phyloP scores from a whole-genome alignment of 2,329 filamentous ascomycete genomes.

The Verticillium nonalfalfae region DNA sequence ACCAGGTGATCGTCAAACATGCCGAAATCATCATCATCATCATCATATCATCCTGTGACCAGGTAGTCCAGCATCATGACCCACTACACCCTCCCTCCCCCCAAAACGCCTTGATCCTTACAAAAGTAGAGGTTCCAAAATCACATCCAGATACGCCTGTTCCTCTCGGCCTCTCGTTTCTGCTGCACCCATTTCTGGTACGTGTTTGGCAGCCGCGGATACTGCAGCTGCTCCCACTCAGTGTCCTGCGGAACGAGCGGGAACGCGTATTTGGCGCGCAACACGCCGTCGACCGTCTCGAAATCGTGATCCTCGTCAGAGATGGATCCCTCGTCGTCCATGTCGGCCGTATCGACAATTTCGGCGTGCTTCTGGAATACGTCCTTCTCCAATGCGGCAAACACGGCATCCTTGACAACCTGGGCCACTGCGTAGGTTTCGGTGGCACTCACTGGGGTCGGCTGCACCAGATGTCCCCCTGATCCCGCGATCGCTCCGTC shows the following conservation, averaged over 20 bases:
- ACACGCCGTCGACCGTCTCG: conserved; percentile 9
- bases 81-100: neutral
- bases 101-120: neutral
- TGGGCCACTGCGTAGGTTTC: neutral
- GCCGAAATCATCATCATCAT: too few species aligned
- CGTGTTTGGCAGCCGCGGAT: conserved; percentile 7
- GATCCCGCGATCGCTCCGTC: neutral
- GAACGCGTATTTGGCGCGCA: conserved; percentile 6
- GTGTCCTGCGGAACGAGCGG: conserved; percentile 3
- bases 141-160: neutral
- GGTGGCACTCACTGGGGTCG: conserved; percentile 3
- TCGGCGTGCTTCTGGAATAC: conserved; percentile 5
- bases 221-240: conserved; percentile 10
- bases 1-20: too few species aligned
- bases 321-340: neutral
- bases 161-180: neutral
- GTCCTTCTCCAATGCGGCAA: conserved; percentile 6
- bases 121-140: neutral
- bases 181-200: conserved; percentile 10
- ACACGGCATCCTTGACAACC: conserved; percentile 10
- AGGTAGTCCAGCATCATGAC: neutral
- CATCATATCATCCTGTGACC: too few species aligned
- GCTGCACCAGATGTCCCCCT: conserved; percentile 8
- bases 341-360: conserved; percentile 2
- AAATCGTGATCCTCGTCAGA: conserved; percentile 1